Conservation (phyloP, 352 stramenopile species). For the Globisporangium rhizosaccharum region DNA sequence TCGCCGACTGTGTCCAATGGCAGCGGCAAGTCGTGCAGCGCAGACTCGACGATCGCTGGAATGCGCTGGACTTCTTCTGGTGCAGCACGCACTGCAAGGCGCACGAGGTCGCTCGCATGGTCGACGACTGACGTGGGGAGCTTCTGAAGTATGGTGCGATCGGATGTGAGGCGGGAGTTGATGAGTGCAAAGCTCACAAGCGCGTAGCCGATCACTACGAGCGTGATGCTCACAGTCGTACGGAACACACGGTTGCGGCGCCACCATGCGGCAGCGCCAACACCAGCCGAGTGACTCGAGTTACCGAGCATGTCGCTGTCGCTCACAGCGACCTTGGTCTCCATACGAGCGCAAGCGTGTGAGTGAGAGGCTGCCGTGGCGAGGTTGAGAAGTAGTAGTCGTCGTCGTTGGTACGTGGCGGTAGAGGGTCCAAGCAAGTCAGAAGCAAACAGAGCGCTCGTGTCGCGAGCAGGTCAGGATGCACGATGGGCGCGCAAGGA, state of each 20-base stretch:
- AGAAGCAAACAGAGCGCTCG: too few species aligned
- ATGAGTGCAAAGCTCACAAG: conserved; percentile 12
- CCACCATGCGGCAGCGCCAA: neutral
- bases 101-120: conserved; percentile 7
- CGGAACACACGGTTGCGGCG: conserved; percentile 7
- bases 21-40: neutral
- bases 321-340: neutral
- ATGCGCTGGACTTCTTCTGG: conserved; percentile 3
- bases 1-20: neutral
- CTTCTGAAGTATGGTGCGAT: neutral
- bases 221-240: conserved; percentile 5
- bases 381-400: neutral
- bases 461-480: too few species aligned
- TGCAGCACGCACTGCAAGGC: conserved; percentile 2
- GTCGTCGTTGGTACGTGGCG: too few species aligned
- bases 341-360: neutral
- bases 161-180: conserved; percentile 7
- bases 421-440: too few species aligned
- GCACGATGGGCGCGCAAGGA: too few species aligned
- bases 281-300: neutral
- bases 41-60: neutral
- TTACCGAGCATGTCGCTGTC: neutral
- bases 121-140: conserved; percentile 2
- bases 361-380: neutral
- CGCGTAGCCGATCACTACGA: conserved; percentile 11